Evolutionary conservation across 495 filamentous ascomycete genomes (phyloP), one percentile per base, ranked within the genome.

Genomic region (Penicillium verhagenii): DNA sequence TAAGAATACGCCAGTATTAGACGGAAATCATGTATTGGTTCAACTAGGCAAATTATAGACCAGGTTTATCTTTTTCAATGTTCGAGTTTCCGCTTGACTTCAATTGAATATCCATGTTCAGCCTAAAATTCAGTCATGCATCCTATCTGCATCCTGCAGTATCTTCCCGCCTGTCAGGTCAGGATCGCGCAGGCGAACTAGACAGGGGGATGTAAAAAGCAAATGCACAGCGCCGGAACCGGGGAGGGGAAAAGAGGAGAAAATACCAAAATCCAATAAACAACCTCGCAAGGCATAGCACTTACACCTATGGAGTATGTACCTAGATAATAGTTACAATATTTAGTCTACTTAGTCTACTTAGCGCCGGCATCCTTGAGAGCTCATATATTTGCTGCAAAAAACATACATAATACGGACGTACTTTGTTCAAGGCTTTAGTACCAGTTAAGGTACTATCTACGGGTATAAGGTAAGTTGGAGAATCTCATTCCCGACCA

Each of bases 401-500:
- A n/a, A n/a, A n/a, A n/a, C n/a, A n/a, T n/a, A n/a, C n/a, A n/a
- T n/a, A n/a, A n/a, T n/a, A n/a, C n/a, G n/a, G n/a, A n/a, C n/a
- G n/a, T n/a, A n/a, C n/a, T n/a, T n/a, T n/a, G n/a, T n/a, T n/a
- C n/a, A n/a, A n/a, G n/a, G n/a, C n/a, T n/a, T n/a, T n/a, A n/a
- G n/a, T n/a, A n/a, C n/a, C n/a, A n/a, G n/a, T n/a, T n/a, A n/a
- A n/a, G n/a, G 16, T n/a, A 35, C 14, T 35, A 35, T 35, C 14
- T 28, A 6, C 1, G 10, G 10, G 6, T 28, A 28, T 28, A 28
- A 43, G 14, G 11, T 43, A 43, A 43, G 23, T 31, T 50, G 46
- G 42, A 35, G n/a, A 45, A 61, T 52, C 55, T 58, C 35, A 47
- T 49, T 52, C 47, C 47, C 31, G 29, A 25, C 13, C 48, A 59